phyloP scores from a whole-genome alignment of 331 rosid genomes.

The Dryas integrifolia region DNA sequence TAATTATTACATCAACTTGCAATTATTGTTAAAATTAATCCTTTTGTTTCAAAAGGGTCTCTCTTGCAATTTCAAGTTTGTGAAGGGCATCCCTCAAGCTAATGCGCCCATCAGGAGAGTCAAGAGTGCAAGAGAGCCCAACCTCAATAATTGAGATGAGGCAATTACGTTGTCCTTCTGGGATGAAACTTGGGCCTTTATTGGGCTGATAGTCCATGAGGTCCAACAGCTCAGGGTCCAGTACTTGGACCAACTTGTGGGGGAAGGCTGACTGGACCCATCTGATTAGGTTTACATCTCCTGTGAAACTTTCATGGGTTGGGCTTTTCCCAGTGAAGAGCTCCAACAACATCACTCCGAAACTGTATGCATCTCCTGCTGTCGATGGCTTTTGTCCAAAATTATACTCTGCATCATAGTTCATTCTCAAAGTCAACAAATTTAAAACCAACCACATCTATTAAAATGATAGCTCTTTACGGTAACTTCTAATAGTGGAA shows the following conservation, averaged over 20 bases:
- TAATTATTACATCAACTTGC: background rate
- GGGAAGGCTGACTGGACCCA: constrained; percentile 56
- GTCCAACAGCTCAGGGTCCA: constrained; percentile 46
- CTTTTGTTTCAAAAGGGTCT: constrained; percentile 26
- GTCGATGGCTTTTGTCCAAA: constrained; percentile 54
- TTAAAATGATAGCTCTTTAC: background rate
- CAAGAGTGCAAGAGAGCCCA: constrained; percentile 57
- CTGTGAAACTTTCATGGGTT: constrained; percentile 49
- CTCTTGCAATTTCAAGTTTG: constrained; percentile 38
- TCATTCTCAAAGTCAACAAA: background rate
- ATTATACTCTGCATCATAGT: constrained; percentile 56
- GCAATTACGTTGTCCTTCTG: constrained; percentile 29
- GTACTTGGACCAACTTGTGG: constrained; percentile 30
- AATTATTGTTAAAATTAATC: background rate
- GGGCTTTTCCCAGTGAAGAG: constrained; percentile 63
- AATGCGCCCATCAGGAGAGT: constrained; percentile 46
- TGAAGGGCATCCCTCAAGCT: constrained; percentile 43
- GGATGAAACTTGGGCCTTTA: constrained; percentile 23
- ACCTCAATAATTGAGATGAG: constrained; percentile 38
- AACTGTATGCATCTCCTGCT: constrained; percentile 73
- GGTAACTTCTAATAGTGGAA: too few relatives aligned
- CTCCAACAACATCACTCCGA: constrained; percentile 56
- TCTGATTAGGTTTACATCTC: constrained; percentile 41
- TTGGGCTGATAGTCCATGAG: background rate
- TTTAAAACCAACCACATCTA: background rate